Percentiles rank a stretch among this genome's conserved stretches.
Conservation (phyloP, 129 eudicot species). For the Rutidosis leptorrhynchoides region DNA sequence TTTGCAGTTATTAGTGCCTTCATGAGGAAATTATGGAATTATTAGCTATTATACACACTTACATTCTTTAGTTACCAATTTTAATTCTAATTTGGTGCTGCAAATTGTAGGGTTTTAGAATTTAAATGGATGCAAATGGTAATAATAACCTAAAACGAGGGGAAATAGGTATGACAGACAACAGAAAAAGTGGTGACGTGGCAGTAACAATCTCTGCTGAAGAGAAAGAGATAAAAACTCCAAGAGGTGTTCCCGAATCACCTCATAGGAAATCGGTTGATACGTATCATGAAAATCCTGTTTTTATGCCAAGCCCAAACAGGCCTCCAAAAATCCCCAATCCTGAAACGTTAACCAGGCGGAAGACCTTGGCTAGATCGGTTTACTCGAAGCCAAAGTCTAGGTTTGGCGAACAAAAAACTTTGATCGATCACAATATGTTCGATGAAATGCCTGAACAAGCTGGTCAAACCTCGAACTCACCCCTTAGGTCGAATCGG, state of each 20-base stretch:
- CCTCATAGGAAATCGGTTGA: slow-evolving; percentile 36
- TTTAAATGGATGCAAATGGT: slow-evolving; percentile 54
- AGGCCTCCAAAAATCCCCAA: slow-evolving; percentile 74
- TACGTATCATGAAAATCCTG: slow-evolving; percentile 48
- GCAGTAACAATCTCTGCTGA: slow-evolving; percentile 39
- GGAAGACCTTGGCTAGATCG: slow-evolving; percentile 47
- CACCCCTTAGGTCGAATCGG: slow-evolving; percentile 40
- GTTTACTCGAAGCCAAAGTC: slow-evolving; percentile 74
- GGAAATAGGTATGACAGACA: slow-evolving; percentile 64
- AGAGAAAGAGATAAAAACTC: slow-evolving; percentile 33
- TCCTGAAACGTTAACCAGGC: slow-evolving; percentile 44
- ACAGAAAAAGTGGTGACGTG: slow-evolving; percentile 47
- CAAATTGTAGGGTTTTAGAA: slow-evolving; percentile 28
- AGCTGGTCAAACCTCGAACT: slow-evolving; percentile 30
- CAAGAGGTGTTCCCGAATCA: slow-evolving; percentile 31
- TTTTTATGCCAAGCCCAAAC: slow-evolving; percentile 51
- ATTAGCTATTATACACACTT: background rate
- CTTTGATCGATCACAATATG: slow-evolving; percentile 49
- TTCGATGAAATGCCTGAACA: slow-evolving; percentile 45
- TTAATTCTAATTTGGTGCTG: slow-evolving; percentile 6
- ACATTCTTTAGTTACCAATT: background rate
- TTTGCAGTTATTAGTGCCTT: slow-evolving; percentile 2
- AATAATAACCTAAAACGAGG: slow-evolving; percentile 44
- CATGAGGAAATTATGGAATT: slow-evolving; percentile 2
- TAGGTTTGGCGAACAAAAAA: slow-evolving; percentile 79